Evolutionary conservation across 345 rosid species (phyloP).

Genomic region (Sapria himalayana): DNA sequence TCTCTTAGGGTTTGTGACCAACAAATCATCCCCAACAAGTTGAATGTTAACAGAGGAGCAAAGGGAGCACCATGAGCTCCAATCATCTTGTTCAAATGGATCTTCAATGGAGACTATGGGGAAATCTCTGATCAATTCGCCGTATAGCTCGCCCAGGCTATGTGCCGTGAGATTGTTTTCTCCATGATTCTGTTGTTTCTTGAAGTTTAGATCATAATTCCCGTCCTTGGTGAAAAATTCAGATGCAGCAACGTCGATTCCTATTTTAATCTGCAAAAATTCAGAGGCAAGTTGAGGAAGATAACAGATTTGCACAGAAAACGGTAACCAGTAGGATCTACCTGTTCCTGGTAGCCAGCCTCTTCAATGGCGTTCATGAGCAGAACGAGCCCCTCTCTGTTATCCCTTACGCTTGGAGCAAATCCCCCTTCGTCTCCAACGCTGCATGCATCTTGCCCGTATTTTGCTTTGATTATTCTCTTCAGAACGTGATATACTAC

Average conservation of each 20-base stretch:
- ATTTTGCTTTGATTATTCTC: slow-evolving; percentile 73
- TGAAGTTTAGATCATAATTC: slow-evolving; percentile 75
- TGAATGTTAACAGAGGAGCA: slow-evolving; percentile 83
- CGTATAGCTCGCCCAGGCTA: slow-evolving; percentile 63
- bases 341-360: slow-evolving; percentile 93
- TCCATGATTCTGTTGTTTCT: slow-evolving; percentile 90
- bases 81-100: slow-evolving; percentile 97
- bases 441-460: slow-evolving; percentile 98
- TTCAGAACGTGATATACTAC: slow-evolving; percentile 75
- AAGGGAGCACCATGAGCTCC: slow-evolving; percentile 83
- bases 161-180: slow-evolving; percentile 58
- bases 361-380: slow-evolving; percentile 90
- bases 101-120: slow-evolving; percentile 88
- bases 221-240: slow-evolving; percentile 78
- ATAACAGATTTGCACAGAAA: slow-evolving; percentile 1
- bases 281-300: not conserved
- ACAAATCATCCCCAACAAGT: slow-evolving; percentile 80
- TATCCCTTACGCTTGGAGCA: slow-evolving; percentile 97
- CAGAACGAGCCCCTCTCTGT: slow-evolving; percentile 86
- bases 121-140: slow-evolving; percentile 70
- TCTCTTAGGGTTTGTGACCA: slow-evolving; percentile 91
- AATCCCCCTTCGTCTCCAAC: slow-evolving; percentile 99
- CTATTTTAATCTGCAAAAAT: slow-evolving; percentile 62
- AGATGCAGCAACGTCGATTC: slow-evolving; percentile 98
- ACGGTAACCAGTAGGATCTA: slow-evolving; percentile 5